Percentiles rank a stretch among this genome's conserved stretches.
Conservation (phyloP, 2,329 filamentous ascomycete species). For the Nothomitra cinnamomea region DNA sequence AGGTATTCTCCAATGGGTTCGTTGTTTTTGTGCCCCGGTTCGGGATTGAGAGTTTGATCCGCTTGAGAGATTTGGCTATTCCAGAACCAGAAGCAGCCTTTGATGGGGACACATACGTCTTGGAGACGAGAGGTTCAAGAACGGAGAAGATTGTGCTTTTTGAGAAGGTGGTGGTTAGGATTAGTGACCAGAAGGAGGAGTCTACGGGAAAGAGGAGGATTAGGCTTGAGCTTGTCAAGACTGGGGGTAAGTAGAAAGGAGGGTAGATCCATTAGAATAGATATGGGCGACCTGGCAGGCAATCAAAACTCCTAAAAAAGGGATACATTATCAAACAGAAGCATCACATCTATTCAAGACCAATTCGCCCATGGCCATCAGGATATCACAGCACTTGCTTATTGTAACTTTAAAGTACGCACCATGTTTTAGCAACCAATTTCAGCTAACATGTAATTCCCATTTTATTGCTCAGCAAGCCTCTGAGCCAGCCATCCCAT, state of each 20-base stretch:
- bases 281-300: too few species aligned
- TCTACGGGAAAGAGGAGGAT: slow-evolving; percentile 89
- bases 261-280: background rate
- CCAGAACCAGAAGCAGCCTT: slow-evolving; percentile 54
- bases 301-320: too few species aligned
- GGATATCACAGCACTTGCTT: too few species aligned
- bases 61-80: slow-evolving; percentile 47
- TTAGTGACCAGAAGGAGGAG: slow-evolving; percentile 87
- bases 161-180: slow-evolving; percentile 75
- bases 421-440: too few species aligned
- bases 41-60: slow-evolving; percentile 83
- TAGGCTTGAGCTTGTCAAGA: slow-evolving; percentile 36
- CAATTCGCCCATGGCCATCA: too few species aligned
- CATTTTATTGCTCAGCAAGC: too few species aligned
- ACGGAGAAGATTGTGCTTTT: slow-evolving; percentile 60
- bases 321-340: too few species aligned
- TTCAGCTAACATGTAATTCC: too few species aligned
- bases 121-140: slow-evolving; percentile 42
- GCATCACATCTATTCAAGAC: too few species aligned
- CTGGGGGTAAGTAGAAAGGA: background rate
- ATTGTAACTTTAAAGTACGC: too few species aligned
- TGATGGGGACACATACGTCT: slow-evolving; percentile 69
- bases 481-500: too few species aligned
- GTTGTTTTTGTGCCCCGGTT: slow-evolving; percentile 93
- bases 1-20: slow-evolving; percentile 92